Conservation (phyloP, 306 rosid species). For the Inga laurina region DNA sequence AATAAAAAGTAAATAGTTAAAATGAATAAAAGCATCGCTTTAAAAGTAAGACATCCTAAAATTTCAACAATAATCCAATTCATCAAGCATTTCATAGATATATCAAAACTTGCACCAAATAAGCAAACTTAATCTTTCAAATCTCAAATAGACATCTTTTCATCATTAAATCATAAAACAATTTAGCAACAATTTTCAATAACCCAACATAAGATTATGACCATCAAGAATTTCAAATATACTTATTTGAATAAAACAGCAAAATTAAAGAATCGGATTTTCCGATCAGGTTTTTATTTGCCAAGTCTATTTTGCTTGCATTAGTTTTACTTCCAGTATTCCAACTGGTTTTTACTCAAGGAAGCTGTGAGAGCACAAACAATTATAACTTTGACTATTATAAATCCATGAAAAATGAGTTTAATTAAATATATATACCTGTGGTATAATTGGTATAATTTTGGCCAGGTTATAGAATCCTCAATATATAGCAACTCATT, state of each 20-base stretch:
- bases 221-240: too few relatives aligned
- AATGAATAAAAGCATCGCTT: too few relatives aligned
- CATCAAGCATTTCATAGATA: too few relatives aligned
- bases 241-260: slow-evolving; percentile 49
- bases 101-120: too few relatives aligned
- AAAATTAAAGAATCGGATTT: slow-evolving; percentile 94
- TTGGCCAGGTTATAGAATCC: slow-evolving; percentile 92
- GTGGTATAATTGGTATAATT: slow-evolving; percentile 71
- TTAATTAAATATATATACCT: slow-evolving; percentile 55
- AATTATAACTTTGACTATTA: neutral
- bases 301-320: slow-evolving; percentile 65
- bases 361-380: slow-evolving; percentile 49
- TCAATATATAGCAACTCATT: slow-evolving; percentile 69
- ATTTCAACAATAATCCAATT: too few relatives aligned
- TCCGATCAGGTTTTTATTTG: slow-evolving; percentile 80
- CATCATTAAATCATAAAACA: too few relatives aligned
- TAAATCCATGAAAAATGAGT: neutral
- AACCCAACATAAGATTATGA: too few relatives aligned
- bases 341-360: slow-evolving; percentile 86
- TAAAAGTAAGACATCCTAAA: too few relatives aligned
- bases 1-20: too few relatives aligned
- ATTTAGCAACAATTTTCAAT: too few relatives aligned
- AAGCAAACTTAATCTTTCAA: too few relatives aligned
- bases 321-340: slow-evolving; percentile 81
- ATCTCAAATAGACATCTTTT: too few relatives aligned